Conservation (phyloP, 1,284 basidiomycete genomes). For the Puccinia polysora region DNA sequence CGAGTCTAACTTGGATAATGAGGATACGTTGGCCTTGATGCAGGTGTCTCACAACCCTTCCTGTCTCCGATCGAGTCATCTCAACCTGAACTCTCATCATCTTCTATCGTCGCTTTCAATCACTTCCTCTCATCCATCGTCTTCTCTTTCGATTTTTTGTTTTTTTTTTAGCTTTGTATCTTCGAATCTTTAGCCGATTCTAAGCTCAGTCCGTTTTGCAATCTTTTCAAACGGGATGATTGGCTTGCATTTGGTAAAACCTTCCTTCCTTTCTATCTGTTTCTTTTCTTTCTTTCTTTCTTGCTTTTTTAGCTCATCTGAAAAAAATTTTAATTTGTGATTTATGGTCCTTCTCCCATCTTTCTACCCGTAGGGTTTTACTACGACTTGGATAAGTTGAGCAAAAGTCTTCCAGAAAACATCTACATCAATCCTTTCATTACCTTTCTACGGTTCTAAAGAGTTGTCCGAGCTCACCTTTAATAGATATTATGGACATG, state of each 20-base stretch:
- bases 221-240: constrained; percentile 13
- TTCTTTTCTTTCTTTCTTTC: no score
- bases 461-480: not conserved
- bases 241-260: constrained; percentile 16
- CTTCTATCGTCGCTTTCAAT: not conserved
- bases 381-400: constrained; percentile 29
- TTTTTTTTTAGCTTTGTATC: constrained; percentile 17
- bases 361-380: constrained; percentile 17
- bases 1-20: not conserved
- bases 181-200: constrained; percentile 29
- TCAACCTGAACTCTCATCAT: no score
- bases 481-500: constrained; percentile 26
- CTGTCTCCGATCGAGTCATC: no score
- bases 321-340: not conserved
- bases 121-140: not conserved
- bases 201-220: constrained; percentile 17
- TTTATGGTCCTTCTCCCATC: no score
- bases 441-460: not conserved
- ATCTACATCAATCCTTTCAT: not conserved
- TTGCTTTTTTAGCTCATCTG: no score
- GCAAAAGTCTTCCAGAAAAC: not conserved
- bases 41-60: constrained; percentile 10
- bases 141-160: not conserved
- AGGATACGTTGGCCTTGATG: constrained; percentile 26
- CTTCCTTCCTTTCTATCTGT: no score